phyloP scores from a whole-genome alignment of 192 early-diverging fungal genomes.

The Rhizophagus sp. region DNA sequence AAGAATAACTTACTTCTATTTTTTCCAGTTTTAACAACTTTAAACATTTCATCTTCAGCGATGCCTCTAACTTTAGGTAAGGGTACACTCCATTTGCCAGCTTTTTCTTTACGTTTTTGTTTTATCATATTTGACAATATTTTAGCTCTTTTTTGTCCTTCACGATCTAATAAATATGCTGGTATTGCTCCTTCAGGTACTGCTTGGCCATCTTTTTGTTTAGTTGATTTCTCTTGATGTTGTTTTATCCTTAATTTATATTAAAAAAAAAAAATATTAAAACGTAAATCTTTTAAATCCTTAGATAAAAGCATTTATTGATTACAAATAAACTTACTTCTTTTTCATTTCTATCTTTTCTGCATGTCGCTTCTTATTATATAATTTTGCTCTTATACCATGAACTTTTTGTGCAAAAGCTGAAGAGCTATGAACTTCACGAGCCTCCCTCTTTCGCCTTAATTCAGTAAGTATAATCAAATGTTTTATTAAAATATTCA shows the following conservation, averaged over 20 bases:
- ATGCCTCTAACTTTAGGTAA: slow-evolving; percentile 98
- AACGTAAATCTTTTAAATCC: background rate
- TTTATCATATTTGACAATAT: slow-evolving; percentile 99
- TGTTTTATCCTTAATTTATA: slow-evolving; percentile 77
- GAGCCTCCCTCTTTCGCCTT: slow-evolving; percentile 94
- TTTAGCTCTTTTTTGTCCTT: slow-evolving; percentile 95
- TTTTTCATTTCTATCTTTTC: slow-evolving; percentile 99
- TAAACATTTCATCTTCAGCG: slow-evolving; percentile 99
- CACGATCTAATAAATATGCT: slow-evolving; percentile 96
- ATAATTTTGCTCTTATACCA: slow-evolving; percentile 96
- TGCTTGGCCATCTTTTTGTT: slow-evolving; percentile 88
- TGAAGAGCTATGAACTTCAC: slow-evolving; percentile 89
- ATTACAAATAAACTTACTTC: slow-evolving; percentile 58
- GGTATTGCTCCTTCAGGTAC: slow-evolving; percentile 96
- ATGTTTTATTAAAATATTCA: background rate
- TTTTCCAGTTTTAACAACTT: slow-evolving; percentile 95
- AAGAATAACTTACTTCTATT: slow-evolving; percentile 58
- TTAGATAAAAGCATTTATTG: background rate
- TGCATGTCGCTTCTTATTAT: slow-evolving; percentile 96
- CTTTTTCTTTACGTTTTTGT: slow-evolving; percentile 99
- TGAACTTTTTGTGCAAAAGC: slow-evolving; percentile 95
- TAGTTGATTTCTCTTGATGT: slow-evolving; percentile 96
- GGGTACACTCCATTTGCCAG: slow-evolving; percentile 96
- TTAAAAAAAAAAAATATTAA: background rate
- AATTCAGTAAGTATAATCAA: background rate